Conservation (phyloP, 805 yeast genomes). For the Starmerella apicola region DNA sequence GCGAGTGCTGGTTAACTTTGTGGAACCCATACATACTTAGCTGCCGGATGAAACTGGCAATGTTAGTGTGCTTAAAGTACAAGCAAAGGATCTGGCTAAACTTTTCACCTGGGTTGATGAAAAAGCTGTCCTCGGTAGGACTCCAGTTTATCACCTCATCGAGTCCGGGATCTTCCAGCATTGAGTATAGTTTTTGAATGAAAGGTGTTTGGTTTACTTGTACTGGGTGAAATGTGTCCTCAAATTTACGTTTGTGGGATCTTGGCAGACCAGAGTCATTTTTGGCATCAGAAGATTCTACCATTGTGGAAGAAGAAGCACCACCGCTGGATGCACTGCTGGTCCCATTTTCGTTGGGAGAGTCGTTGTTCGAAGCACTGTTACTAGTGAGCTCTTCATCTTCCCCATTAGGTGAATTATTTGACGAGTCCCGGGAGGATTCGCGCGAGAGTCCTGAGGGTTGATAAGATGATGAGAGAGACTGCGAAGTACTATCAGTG, state of each 20-base stretch:
- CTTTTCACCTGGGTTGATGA: conserved; percentile 74
- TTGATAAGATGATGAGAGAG: too few species aligned
- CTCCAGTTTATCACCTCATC: conserved; percentile 82
- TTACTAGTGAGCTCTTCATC: too few species aligned
- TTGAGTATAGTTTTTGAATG: conserved; percentile 76
- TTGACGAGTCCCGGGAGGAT: too few species aligned
- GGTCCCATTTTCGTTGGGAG: too few species aligned
- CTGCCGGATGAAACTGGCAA: conserved; percentile 86
- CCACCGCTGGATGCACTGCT: too few species aligned
- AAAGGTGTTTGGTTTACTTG: conserved; percentile 46
- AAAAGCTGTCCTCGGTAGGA: conserved; percentile 54
- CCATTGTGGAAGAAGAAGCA: too few species aligned
- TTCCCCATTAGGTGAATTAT: too few species aligned
- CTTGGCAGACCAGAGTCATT: not conserved
- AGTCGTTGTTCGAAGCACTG: too few species aligned
- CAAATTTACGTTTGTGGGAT: not conserved
- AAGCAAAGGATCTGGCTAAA: conserved; percentile 59
- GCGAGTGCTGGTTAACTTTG: conserved; percentile 33
- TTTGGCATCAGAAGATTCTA: too few species aligned
- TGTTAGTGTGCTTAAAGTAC: conserved; percentile 88
- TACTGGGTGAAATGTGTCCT: conserved; percentile 10
- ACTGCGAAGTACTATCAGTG: too few species aligned
- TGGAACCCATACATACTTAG: conserved; percentile 95
- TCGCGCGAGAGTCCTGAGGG: too few species aligned
- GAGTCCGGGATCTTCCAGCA: conserved; percentile 68